These are phyloP conservation scores for Elsinoe australis DNA, from an alignment of 2,329 filamentous ascomycete genomes.

Conservation along the genomic window DNA sequence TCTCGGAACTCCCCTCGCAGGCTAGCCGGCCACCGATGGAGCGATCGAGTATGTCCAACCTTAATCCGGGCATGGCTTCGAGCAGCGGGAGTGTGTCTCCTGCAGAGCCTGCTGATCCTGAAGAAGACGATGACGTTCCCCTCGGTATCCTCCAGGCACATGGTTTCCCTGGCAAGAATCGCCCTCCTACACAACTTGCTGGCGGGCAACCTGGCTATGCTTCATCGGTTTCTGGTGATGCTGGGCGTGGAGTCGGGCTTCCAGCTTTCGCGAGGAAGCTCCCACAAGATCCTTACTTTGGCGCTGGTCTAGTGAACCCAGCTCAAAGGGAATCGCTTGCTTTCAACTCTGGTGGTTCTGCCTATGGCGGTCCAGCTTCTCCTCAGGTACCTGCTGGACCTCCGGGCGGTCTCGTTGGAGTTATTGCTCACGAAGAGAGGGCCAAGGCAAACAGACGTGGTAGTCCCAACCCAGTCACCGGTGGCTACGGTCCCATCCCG, in stretches of 20 bases:
- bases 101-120: conserved; percentile 41
- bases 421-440: conserved; percentile 79
- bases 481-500: conserved; percentile 23
- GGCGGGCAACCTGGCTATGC: conserved; percentile 41
- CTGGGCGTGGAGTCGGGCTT: conserved; percentile 45
- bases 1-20: conserved; percentile 36
- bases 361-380: conserved; percentile 30
- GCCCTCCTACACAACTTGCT: conserved; percentile 63
- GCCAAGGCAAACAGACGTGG: conserved; percentile 69
- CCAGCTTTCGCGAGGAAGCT: conserved; percentile 77
- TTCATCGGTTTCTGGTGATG: conserved; percentile 37
- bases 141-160: conserved; percentile 81
- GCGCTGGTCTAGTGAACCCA: conserved; percentile 66
- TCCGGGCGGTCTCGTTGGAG: conserved; percentile 74
- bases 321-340: conserved; percentile 66
- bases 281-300: conserved; percentile 77
- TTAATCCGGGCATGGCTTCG: conserved; percentile 13
- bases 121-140: conserved; percentile 82
- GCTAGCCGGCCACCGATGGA: conserved; percentile 49
- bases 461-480: conserved; percentile 54
- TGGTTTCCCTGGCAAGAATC: conserved; percentile 72
- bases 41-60: conserved; percentile 38
- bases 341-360: conserved; percentile 42
- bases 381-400: conserved; percentile 36
- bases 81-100: conserved; percentile 10